These are phyloP conservation scores for Diaporthe helianthi DNA, from an alignment of 2,329 filamentous ascomycete species.

Conservation along the genomic window DNA sequence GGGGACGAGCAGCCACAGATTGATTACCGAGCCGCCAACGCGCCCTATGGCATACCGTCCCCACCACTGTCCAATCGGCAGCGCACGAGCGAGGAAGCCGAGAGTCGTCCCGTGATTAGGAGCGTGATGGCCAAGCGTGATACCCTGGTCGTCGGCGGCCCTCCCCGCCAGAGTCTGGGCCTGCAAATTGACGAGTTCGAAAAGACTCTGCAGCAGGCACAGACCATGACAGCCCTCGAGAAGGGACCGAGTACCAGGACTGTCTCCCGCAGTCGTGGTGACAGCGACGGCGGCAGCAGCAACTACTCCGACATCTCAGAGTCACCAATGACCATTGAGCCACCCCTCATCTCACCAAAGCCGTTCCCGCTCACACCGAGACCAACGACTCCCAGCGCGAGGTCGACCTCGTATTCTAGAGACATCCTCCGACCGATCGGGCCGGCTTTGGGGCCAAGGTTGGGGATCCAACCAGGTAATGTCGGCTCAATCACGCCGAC, in stretches of 20 bases:
- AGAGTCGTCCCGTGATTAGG: conserved; percentile 52
- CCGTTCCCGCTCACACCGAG: conserved; percentile 32
- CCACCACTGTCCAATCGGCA: conserved; percentile 49
- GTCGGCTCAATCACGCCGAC: conserved; percentile 6
- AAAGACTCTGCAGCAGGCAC: conserved; percentile 42
- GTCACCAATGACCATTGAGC: conserved; percentile 31
- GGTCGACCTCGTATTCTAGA: background rate
- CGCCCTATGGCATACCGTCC: conserved; percentile 40
- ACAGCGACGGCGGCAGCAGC: conserved; percentile 34
- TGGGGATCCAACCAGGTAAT: conserved; percentile 2
- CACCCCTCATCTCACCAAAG: conserved; percentile 32
- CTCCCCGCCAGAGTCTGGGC: conserved; percentile 55
- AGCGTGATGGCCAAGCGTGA: conserved; percentile 59
- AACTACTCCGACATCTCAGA: conserved; percentile 33
- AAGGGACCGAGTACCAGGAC: background rate
- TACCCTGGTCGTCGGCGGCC: conserved; percentile 54
- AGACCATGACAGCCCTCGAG: conserved; percentile 36
- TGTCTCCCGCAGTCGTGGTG: conserved; percentile 27
- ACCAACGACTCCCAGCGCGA: conserved; percentile 13
- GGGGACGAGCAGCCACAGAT: background rate
- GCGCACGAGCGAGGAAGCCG: conserved; percentile 39
- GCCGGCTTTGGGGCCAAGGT: conserved; percentile 9
- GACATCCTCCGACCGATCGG: background rate
- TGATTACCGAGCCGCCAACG: conserved; percentile 22
- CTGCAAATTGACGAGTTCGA: conserved; percentile 54